Conservation (phyloP, 169 alveolate species). For the Miamiensis avidus region DNA sequence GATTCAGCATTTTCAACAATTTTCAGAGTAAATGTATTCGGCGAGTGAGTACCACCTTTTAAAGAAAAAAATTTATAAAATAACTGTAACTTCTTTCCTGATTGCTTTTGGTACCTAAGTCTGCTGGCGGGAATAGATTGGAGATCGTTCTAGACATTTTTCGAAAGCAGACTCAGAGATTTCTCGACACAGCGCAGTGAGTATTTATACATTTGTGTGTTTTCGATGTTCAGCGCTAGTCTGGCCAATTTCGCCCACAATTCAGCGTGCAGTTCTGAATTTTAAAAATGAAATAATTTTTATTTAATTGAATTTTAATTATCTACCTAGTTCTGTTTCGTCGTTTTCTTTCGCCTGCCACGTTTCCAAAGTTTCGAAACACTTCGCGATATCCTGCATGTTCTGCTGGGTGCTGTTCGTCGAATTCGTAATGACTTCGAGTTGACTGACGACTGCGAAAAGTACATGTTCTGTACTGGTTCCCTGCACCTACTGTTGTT, state of each 20-base stretch:
- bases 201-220: slow-evolving; percentile 62
- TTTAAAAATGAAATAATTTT: no score
- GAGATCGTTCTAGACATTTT: slow-evolving; percentile 35
- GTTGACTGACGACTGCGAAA: slow-evolving; percentile 70
- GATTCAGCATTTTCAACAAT: slow-evolving; percentile 76
- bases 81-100: not conserved
- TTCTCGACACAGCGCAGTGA: slow-evolving; percentile 77
- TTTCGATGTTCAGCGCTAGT: slow-evolving; percentile 57
- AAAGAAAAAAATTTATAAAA: no score
- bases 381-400: slow-evolving; percentile 64
- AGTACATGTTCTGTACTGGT: slow-evolving; percentile 71
- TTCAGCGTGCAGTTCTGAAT: slow-evolving; percentile 77
- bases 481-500: slow-evolving; percentile 46
- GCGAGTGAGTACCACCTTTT: slow-evolving; percentile 86
- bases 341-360: slow-evolving; percentile 78
- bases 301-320: no score
- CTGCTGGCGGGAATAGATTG: slow-evolving; percentile 67
- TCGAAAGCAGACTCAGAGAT: slow-evolving; percentile 51
- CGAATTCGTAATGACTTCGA: slow-evolving; percentile 68
- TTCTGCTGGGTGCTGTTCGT: slow-evolving; percentile 56
- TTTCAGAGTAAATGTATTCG: slow-evolving; percentile 77
- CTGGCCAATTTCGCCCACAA: slow-evolving; percentile 85
- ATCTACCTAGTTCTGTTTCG: slow-evolving; percentile 67
- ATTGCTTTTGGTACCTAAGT: slow-evolving; percentile 10
- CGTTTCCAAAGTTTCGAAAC: slow-evolving; percentile 66